phyloP scores from a whole-genome alignment of 2,329 filamentous ascomycete genomes.

The Scleromitrula shiraiana region DNA sequence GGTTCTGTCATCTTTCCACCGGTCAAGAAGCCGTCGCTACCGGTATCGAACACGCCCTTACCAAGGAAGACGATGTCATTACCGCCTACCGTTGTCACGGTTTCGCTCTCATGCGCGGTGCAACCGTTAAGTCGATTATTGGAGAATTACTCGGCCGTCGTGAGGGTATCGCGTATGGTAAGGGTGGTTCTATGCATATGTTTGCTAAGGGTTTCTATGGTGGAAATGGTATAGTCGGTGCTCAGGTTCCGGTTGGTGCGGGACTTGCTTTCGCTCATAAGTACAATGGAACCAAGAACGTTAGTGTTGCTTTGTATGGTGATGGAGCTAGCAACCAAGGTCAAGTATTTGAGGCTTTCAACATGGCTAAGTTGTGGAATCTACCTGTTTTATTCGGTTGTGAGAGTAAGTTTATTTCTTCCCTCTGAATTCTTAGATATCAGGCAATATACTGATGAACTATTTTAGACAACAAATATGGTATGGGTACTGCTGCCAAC shows the following conservation, averaged over 20 bases:
- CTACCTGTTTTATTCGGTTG: slow-evolving; percentile 93
- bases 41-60: slow-evolving; percentile 94
- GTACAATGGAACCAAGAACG: slow-evolving; percentile 81
- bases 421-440: not conserved
- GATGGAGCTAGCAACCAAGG: slow-evolving; percentile 99
- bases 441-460: not conserved
- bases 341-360: slow-evolving; percentile 99
- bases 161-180: slow-evolving; percentile 96
- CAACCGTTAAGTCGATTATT: slow-evolving; percentile 82
- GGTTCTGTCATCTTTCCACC: slow-evolving; percentile 98
- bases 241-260: slow-evolving; percentile 94
- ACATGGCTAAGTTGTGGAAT: slow-evolving; percentile 99
- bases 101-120: slow-evolving; percentile 94
- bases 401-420: slow-evolving; percentile 65
- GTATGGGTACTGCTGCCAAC: slow-evolving; percentile 95
- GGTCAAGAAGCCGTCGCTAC: slow-evolving; percentile 96
- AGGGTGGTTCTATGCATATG: slow-evolving; percentile 99
- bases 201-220: slow-evolving; percentile 97
- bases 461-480: slow-evolving; percentile 92
- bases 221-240: slow-evolving; percentile 97
- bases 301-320: slow-evolving; percentile 86
- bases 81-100: slow-evolving; percentile 99
- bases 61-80: slow-evolving; percentile 86
- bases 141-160: slow-evolving; percentile 91
- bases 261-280: slow-evolving; percentile 96